Evolutionary conservation across 1,284 basidiomycete species (phyloP).

Genomic region (Neolentinus lepideus): DNA sequence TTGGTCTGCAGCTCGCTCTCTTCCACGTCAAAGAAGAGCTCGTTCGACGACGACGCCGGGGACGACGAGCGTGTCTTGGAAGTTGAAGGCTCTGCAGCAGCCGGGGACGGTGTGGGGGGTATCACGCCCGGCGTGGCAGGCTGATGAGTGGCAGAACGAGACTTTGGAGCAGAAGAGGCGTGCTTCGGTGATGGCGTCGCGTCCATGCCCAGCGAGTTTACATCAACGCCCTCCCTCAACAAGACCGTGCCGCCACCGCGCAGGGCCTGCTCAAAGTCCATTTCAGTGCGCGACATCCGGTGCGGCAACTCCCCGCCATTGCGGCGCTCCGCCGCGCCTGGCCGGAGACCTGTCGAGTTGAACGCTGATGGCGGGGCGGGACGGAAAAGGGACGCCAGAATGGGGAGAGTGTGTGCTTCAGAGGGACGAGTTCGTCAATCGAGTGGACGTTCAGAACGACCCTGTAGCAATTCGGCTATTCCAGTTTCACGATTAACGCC

Average conservation of each 20-base stretch:
- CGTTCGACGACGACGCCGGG: conserved; percentile 37
- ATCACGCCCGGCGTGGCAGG: conserved; percentile 45
- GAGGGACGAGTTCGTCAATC: not conserved
- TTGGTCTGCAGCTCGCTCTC: conserved; percentile 61
- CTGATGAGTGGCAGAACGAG: conserved; percentile 12
- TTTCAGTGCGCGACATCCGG: conserved; percentile 60
- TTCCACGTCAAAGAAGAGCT: conserved; percentile 58
- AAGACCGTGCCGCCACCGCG: conserved; percentile 55
- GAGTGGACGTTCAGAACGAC: not conserved
- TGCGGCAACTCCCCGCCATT: conserved; percentile 30
- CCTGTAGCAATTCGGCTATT: not conserved
- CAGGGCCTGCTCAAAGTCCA: conserved; percentile 75
- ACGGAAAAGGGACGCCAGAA: conserved; percentile 26
- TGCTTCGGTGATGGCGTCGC: conserved; percentile 23
- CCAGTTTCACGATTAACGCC: too few relatives aligned
- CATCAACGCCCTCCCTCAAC: conserved; percentile 61
- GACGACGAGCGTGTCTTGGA: conserved; percentile 25
- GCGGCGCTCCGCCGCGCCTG: conserved; percentile 44
- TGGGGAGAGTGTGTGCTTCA: conserved; percentile 8
- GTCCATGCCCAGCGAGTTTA: conserved; percentile 52
- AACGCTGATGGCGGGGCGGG: conserved; percentile 42
- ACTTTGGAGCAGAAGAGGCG: conserved; percentile 17
- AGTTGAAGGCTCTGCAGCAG: conserved; percentile 8
- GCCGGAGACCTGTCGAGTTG: conserved; percentile 43
- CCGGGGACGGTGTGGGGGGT: conserved; percentile 47